Base-by-base conservation (phyloP, 1,139 yeast genomes). In the Scheffersomyces parashehatae region DNA sequence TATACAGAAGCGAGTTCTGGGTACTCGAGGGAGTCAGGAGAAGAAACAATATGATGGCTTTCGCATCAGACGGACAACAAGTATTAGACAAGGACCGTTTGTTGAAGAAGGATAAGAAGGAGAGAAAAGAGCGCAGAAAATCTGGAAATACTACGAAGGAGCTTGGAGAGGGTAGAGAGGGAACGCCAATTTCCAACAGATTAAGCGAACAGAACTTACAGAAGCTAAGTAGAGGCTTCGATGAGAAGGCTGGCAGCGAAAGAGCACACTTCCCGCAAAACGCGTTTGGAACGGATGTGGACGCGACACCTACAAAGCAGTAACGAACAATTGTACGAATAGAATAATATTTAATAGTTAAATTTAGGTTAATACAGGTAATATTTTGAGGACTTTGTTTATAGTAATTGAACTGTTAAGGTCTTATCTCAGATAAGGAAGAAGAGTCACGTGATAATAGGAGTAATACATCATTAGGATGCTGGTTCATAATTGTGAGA, bases 1-100 rank as follows among this genome's bases (percentile, higher is more conserved):
- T 89, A 38, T 93, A 91, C 58, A 70, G 99, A 46, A 88, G 88
- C 55, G 97, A 91, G 60, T 93, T 90, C 59, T 93, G 98, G 97
- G 81, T 83, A 29, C 77, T 86, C 54, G 97, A 90, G 61, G 86
- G 90, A 1, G 81, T 83, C 5, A 76, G 95, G 53, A 70, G 91
- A 53, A 70, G 89, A 35, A 70, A 71, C 40, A 63, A 66, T 35
- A 62, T 76, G 55, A 54, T 74, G 51, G 66, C 68, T 30, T 71
- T 73, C 50, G 60, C 63, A 12, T 57, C 57, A 28, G 59, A 53
- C 3, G 48, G 30, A 31, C 32, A 36, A 31, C 42, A 44, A 34
- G 49, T 43, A 50, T 41, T 60, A 30, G 62, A 58, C 33, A 54
- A 59, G 43, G 62, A 59, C 8, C 64, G 59, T 42, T 49, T 64